phyloP scores from a whole-genome alignment of 805 yeast genomes.

The Teunomyces barrocoloradensis region DNA sequence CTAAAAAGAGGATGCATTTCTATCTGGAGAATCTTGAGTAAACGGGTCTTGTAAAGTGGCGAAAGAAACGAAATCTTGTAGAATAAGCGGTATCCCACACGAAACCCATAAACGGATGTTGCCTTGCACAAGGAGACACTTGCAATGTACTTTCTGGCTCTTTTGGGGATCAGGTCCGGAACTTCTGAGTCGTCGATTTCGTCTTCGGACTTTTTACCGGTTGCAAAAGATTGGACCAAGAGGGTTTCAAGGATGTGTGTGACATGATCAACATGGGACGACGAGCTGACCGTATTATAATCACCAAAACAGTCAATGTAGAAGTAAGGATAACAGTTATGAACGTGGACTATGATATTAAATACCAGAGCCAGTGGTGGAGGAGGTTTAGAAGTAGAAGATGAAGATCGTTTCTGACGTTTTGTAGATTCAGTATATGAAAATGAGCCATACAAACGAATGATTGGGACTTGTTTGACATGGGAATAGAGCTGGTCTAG shows the following conservation, averaged over 20 bases:
- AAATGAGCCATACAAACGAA: slow-evolving; percentile 73
- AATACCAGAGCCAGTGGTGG: slow-evolving; percentile 12
- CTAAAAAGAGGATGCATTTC: slow-evolving; percentile 4
- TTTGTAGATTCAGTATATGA: slow-evolving; percentile 41
- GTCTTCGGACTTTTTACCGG: slow-evolving; percentile 13
- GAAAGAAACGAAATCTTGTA: slow-evolving; percentile 67
- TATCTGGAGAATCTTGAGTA: slow-evolving; percentile 46
- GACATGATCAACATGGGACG: slow-evolving; percentile 36
- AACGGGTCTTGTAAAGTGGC: slow-evolving; percentile 55
- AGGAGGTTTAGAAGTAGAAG: not conserved
- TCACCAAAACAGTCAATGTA: slow-evolving; percentile 59
- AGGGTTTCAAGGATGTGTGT: slow-evolving; percentile 44
- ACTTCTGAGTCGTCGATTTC: slow-evolving; percentile 6
- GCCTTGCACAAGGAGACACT: slow-evolving; percentile 67
- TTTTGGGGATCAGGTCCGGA: slow-evolving; percentile 1
- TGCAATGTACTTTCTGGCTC: slow-evolving; percentile 46
- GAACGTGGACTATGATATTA: slow-evolving; percentile 61
- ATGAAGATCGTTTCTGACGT: not conserved
- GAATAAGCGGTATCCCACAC: slow-evolving; percentile 59
- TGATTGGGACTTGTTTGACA: slow-evolving; percentile 62
- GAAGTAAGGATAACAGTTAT: slow-evolving; percentile 81
- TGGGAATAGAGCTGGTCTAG: slow-evolving; percentile 46
- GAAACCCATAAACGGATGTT: slow-evolving; percentile 81
- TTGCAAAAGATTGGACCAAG: slow-evolving; percentile 37
- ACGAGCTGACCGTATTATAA: slow-evolving; percentile 13